A percentile compares a stretch with the other conserved stretches of the same genome.
phyloP scores from a whole-genome alignment of 768 basidiomycete genomes.

The Boletus pseudo-olivaceus region DNA sequence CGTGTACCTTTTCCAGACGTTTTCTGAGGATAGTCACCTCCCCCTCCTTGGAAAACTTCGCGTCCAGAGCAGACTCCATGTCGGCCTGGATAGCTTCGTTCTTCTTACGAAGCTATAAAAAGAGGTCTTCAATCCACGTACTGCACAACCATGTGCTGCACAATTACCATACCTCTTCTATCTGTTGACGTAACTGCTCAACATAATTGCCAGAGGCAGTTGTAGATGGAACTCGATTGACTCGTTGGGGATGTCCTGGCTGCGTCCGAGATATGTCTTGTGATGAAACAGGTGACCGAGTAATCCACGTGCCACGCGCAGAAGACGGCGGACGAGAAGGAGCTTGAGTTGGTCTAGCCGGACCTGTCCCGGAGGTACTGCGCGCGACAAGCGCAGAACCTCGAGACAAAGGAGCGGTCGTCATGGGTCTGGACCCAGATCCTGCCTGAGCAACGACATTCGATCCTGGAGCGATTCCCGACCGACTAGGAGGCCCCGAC shows the following conservation, averaged over 20 bases:
- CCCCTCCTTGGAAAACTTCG: slow-evolving; percentile 59
- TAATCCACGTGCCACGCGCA: slow-evolving; percentile 9
- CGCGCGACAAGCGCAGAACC: slow-evolving; percentile 11
- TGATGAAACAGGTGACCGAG: slow-evolving; percentile 16
- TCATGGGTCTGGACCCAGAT: slow-evolving; percentile 5
- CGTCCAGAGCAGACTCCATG: slow-evolving; percentile 46
- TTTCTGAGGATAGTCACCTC: slow-evolving; percentile 67
- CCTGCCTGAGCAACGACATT: slow-evolving; percentile 6
- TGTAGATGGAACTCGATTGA: slow-evolving; percentile 3
- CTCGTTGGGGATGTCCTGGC: slow-evolving; percentile 9
- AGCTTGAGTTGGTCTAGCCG: slow-evolving; percentile 4
- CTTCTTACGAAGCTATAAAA: slow-evolving; percentile 46
- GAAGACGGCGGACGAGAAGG: slow-evolving; percentile 15
- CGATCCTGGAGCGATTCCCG: slow-evolving; percentile 9
- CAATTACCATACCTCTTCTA: slow-evolving; percentile 45
- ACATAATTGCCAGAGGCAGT: slow-evolving; percentile 1
- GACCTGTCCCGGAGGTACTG: slow-evolving; percentile 8
- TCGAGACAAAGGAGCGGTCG: slow-evolving; percentile 11
- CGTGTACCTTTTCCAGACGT: slow-evolving; percentile 60
- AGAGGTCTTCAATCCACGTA: slow-evolving; percentile 5
- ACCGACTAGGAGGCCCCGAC: slow-evolving; percentile 11
- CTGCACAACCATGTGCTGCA: slow-evolving; percentile 2
- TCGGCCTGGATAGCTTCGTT: slow-evolving; percentile 45
- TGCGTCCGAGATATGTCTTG: slow-evolving; percentile 18
- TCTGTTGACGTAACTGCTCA: slow-evolving; percentile 30